phyloP scores from a whole-genome alignment of 2,329 filamentous ascomycete species.

The Fusarium cyanostomum region DNA sequence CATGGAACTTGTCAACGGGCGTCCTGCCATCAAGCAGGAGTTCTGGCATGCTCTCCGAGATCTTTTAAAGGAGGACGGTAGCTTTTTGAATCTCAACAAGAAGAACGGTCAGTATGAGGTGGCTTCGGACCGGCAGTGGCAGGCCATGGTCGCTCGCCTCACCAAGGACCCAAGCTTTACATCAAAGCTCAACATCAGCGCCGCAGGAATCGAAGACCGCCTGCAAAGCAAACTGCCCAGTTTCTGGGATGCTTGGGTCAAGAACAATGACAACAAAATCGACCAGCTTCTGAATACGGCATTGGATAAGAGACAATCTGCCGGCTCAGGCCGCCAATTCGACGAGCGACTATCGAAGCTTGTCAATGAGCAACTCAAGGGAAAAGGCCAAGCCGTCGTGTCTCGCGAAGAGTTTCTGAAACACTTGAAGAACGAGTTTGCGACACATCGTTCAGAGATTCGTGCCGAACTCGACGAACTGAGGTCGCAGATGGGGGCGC shows the following conservation, averaged over 20 bases:
- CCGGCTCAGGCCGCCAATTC: constrained; percentile 48
- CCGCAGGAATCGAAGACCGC: constrained; percentile 39
- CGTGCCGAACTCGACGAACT: constrained; percentile 53
- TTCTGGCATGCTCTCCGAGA: constrained; percentile 73
- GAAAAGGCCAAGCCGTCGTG: constrained; percentile 51
- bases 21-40: constrained; percentile 63
- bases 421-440: constrained; percentile 53
- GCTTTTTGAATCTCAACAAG: constrained; percentile 58
- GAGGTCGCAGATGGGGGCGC: constrained; percentile 46
- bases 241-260: constrained; percentile 63
- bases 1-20: constrained; percentile 62
- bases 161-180: constrained; percentile 47
- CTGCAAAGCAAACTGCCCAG: constrained; percentile 48
- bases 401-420: constrained; percentile 60
- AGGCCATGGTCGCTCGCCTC: constrained; percentile 55
- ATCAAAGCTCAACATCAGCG: constrained; percentile 40
- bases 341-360: constrained; percentile 49
- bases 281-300: constrained; percentile 44
- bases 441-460: constrained; percentile 52
- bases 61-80: constrained; percentile 59
- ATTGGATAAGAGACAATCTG: constrained; percentile 48
- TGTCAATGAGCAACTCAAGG: constrained; percentile 50
- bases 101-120: constrained; percentile 50
- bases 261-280: constrained; percentile 57
- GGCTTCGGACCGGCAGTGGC: constrained; percentile 59